Evolutionary conservation across 2,329 filamentous ascomycete species (phyloP).

Genomic region (Nemania abortiva): DNA sequence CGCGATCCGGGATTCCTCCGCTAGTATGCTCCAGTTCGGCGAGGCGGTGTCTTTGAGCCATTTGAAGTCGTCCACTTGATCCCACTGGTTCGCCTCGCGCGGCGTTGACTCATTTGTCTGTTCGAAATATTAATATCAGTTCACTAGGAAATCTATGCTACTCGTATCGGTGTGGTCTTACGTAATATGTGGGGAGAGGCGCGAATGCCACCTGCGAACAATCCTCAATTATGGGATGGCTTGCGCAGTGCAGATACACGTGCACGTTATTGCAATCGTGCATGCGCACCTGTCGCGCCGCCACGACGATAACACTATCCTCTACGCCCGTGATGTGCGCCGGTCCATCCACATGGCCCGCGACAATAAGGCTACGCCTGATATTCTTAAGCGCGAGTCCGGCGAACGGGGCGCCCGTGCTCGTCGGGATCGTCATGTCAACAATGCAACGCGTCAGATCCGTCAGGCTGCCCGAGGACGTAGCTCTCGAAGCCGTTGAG

Average conservation of each 20-base stretch:
- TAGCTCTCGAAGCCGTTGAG: constrained; percentile 75
- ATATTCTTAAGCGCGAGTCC: constrained; percentile 77
- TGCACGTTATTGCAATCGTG: constrained; percentile 86
- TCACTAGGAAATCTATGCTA: neutral
- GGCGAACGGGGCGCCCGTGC: constrained; percentile 73
- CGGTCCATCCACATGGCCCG: constrained; percentile 81
- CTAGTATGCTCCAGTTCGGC: constrained; percentile 85
- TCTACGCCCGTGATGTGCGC: constrained; percentile 83
- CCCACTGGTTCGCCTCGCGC: constrained; percentile 76
- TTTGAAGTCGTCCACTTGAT: constrained; percentile 96
- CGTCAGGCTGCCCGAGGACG: constrained; percentile 78
- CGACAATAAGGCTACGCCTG: constrained; percentile 77
- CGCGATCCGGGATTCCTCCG: constrained; percentile 68
- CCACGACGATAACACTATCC: constrained; percentile 81
- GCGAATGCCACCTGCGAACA: constrained; percentile 84
- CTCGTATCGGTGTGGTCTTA: constrained; percentile 58
- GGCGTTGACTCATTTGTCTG: constrained; percentile 48
- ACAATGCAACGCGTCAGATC: constrained; percentile 78
- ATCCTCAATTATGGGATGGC: constrained; percentile 93
- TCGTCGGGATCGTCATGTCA: constrained; percentile 80
- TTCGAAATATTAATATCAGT: constrained; percentile 43
- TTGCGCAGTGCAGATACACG: constrained; percentile 84
- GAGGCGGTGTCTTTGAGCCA: constrained; percentile 90
- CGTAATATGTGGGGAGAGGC: constrained; percentile 76
- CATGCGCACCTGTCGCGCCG: constrained; percentile 90